Conservation (phyloP, 257 asterid species). For the Osmanthus fragrans region DNA sequence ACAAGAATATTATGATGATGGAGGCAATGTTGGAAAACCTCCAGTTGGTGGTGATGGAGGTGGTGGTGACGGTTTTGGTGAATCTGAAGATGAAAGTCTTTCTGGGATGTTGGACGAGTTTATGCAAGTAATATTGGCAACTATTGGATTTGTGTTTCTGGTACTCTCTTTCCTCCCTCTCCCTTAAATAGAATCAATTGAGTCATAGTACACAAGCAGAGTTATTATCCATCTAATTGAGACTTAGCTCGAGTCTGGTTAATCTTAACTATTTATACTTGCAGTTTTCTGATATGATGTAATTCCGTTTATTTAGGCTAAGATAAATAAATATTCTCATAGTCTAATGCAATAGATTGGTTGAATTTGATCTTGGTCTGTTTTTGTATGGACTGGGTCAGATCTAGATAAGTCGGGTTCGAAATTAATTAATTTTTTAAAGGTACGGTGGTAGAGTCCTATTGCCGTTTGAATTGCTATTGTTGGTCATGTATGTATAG, state of each 20-base stretch:
- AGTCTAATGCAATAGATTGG: too few species aligned
- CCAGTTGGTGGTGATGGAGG: slow-evolving; percentile 61
- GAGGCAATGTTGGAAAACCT: slow-evolving; percentile 51
- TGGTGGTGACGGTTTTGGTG: slow-evolving; percentile 49
- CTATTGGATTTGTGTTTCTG: slow-evolving; percentile 58
- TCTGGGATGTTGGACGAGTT: slow-evolving; percentile 50
- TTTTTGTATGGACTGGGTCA: too few species aligned
- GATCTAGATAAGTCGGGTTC: too few species aligned
- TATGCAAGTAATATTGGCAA: slow-evolving; percentile 56
- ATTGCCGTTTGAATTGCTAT: too few species aligned
- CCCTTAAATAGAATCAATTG: neutral
- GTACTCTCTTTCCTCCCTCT: slow-evolving; percentile 35
- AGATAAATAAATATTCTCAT: too few species aligned
- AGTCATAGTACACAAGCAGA: neutral
- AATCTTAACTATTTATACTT: neutral
- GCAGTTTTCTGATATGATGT: neutral
- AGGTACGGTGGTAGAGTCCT: too few species aligned
- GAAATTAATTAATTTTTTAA: too few species aligned
- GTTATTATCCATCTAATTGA: neutral
- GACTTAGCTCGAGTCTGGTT: neutral
- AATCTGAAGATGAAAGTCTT: slow-evolving; percentile 43
- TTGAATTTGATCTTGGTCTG: too few species aligned
- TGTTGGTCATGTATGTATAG: neutral
- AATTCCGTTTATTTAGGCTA: neutral
- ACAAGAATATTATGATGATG: slow-evolving; percentile 63